Evolutionary conservation across 2,329 filamentous ascomycete genomes (phyloP).

Genomic region (Fusarium algeriense): DNA sequence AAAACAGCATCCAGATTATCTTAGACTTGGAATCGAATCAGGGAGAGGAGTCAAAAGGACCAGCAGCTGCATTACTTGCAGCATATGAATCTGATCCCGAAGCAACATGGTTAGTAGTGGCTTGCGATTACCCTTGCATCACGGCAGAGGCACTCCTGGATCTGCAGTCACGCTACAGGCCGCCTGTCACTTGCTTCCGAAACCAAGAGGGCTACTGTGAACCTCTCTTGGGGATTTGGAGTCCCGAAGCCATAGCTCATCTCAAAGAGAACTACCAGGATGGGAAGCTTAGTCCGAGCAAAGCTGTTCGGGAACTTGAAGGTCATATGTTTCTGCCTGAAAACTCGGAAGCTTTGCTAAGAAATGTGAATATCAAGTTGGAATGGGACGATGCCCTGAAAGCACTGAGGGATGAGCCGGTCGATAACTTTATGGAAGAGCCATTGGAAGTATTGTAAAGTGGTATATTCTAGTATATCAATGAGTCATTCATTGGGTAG

Average conservation of each 20-base stretch:
- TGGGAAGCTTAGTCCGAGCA: not conserved
- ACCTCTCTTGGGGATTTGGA: not conserved
- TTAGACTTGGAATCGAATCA: not conserved
- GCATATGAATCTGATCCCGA: not conserved
- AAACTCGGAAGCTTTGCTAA: not conserved
- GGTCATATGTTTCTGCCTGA: not conserved
- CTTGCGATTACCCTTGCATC: not conserved
- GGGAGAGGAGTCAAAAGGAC: not conserved
- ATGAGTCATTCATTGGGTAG: not conserved
- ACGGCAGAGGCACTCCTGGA: accelerated
- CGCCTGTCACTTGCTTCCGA: not conserved
- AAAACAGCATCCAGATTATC: not conserved
- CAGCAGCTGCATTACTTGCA: not conserved
- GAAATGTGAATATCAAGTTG: not conserved
- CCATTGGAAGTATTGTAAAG: not conserved
- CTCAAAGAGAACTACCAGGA: not conserved
- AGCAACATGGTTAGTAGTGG: not conserved
- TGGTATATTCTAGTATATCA: not conserved
- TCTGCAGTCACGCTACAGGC: accelerated
- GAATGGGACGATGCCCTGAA: not conserved
- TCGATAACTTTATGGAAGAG: not conserved
- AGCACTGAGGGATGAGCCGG: accelerated
- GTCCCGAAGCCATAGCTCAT: not conserved
- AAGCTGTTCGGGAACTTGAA: not conserved
- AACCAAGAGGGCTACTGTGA: not conserved